These are phyloP conservation scores for Halophytophthora polymorphica DNA, from an alignment of 352 stramenopile species.

Conservation along the genomic window DNA sequence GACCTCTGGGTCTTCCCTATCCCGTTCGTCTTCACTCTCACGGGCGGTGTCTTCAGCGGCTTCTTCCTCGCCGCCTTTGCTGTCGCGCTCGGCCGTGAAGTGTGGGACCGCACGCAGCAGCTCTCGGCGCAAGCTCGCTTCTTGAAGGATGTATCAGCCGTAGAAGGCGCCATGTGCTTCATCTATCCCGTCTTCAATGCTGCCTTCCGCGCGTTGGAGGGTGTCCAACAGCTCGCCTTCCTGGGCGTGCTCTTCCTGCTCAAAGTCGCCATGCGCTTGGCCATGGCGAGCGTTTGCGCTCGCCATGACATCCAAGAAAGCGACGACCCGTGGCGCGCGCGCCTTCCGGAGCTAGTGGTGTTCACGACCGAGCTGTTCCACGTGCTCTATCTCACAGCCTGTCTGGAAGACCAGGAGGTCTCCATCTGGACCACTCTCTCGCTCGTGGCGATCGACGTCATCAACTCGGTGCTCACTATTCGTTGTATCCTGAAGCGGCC, in stretches of 20 bases:
- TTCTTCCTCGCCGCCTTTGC: slow-evolving; percentile 11
- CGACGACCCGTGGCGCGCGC: neutral
- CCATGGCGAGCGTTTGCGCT: slow-evolving; percentile 2
- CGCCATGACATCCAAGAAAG: slow-evolving; percentile 4
- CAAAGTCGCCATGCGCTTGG: slow-evolving; percentile 6
- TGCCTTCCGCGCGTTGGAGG: slow-evolving; percentile 6
- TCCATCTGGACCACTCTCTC: neutral
- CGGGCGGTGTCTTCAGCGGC: slow-evolving; percentile 11
- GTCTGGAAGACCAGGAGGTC: slow-evolving; percentile 1
- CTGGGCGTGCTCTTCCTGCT: slow-evolving; percentile 6
- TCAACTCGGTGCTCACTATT: slow-evolving; percentile 3
- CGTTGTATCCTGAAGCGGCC: too few species aligned
- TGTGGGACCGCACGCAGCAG: slow-evolving; percentile 5
- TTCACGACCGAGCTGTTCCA: slow-evolving; percentile 17
- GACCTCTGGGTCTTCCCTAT: slow-evolving; percentile 20
- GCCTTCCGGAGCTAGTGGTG: slow-evolving; percentile 16
- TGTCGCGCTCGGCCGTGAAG: slow-evolving; percentile 3
- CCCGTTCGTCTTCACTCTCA: slow-evolving; percentile 26
- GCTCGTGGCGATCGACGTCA: neutral
- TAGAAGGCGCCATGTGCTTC: slow-evolving; percentile 13
- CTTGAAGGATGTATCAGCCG: slow-evolving; percentile 7
- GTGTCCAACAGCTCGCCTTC: slow-evolving; percentile 6
- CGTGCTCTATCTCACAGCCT: slow-evolving; percentile 9
- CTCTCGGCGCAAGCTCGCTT: slow-evolving; percentile 6
- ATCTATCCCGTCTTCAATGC: slow-evolving; percentile 19